Evolutionary conservation across 2,329 filamentous ascomycete species (phyloP).

Genomic region (Aureobasidium sp.): DNA sequence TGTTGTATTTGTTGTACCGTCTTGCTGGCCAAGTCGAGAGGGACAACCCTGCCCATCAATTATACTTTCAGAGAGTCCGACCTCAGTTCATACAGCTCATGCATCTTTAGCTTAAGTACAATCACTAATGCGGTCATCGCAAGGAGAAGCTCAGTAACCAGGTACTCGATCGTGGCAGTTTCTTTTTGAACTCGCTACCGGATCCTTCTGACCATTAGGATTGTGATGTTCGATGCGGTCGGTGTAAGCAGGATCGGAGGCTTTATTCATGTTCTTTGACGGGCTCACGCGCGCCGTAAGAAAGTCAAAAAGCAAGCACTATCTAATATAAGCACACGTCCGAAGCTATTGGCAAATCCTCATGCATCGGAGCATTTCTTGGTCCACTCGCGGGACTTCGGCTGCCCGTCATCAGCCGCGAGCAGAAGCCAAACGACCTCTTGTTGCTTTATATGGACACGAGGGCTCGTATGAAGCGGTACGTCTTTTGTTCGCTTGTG

Average conservation of each 20-base stretch:
- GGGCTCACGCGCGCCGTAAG: not conserved
- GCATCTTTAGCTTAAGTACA: not conserved
- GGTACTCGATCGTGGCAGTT: not conserved
- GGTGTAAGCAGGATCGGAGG: not conserved
- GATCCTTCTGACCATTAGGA: not conserved
- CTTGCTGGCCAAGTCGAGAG: not conserved
- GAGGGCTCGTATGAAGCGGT: not conserved
- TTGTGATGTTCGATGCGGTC: not conserved
- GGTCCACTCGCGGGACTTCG: not conserved
- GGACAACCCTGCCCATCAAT: not conserved
- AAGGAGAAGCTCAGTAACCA: not conserved
- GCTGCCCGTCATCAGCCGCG: not conserved
- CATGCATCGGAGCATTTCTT: conserved; percentile 9
- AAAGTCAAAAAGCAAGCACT: conserved; percentile 1
- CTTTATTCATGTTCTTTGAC: not conserved
- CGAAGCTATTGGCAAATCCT: conserved; percentile 10
- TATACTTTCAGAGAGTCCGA: not conserved
- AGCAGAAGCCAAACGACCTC: not conserved
- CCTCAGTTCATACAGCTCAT: not conserved
- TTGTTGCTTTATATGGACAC: not conserved
- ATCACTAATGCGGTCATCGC: not conserved
- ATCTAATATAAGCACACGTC: conserved; percentile 11
- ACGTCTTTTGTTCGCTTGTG: not conserved
- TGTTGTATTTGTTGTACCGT: not conserved
- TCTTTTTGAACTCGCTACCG: not conserved